Evolutionary conservation across 1,284 basidiomycete genomes (phyloP), one percentile per base, ranked within the genome.

Genomic region (Ustilago trichophora): DNA sequence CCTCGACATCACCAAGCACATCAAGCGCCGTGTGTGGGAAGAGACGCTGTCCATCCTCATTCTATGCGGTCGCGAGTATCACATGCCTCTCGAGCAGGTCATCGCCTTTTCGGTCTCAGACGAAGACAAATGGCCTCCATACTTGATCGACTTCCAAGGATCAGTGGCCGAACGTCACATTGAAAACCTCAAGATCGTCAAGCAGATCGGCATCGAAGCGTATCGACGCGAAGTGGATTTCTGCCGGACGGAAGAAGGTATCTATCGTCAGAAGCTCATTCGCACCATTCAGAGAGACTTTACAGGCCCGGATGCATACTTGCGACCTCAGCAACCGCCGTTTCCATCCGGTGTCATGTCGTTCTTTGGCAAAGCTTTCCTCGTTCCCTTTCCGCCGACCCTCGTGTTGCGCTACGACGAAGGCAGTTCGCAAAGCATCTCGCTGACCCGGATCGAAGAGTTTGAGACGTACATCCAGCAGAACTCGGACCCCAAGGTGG

Each of bases 11-110:
- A 85, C 87, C 1, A 80, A 86, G 64, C 90, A 92, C 75, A 84
- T 87, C 32, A 87, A 85, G 60, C 85, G 90, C 11, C 86, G 91
- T 6, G 89, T 92, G n/a, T 91, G 90, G 90, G 89, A 92, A 76
- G 91, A 92, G 80, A 86, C 89, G 7, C 84, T 91, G 24, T 87
- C 89, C 0, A 87, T 87, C 0, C 82, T 92, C 6, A 80, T 91
- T 13, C 84, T 91, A 22, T 88, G 88, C 1, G 85, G 83, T 55
- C 83, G 85, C 1, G 85, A 86, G 31, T 88, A 86, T 71, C 83
- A 84, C 31, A 91, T 92, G 75, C 88, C 88, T 2, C 75, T 83
- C 32, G 82, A 84, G 9, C 87, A 90, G 76, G 77, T 78, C 13
- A 88, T 91, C 84, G 59, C 81, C 21, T 91, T 87, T 75, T 85